Evolutionary conservation across 2,329 filamentous ascomycete species (phyloP).

Genomic region (Sphaceloma murrayae): DNA sequence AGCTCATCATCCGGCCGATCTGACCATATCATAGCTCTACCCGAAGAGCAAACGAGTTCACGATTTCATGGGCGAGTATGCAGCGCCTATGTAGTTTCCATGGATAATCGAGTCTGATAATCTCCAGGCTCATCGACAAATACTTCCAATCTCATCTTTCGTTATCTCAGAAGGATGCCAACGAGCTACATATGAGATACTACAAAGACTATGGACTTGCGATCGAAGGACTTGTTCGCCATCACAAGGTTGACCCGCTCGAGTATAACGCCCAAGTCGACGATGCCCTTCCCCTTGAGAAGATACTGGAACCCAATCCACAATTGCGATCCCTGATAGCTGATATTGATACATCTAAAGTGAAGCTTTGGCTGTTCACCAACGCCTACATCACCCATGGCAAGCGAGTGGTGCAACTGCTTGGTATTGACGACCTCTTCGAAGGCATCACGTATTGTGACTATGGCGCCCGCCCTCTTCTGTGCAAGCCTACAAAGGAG

Average conservation of each 20-base stretch:
- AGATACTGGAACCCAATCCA: constrained; percentile 69
- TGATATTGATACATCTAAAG: constrained; percentile 73
- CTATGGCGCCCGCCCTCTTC: constrained; percentile 60
- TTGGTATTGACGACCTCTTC: constrained; percentile 79
- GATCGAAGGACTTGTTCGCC: constrained; percentile 84
- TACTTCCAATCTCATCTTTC: constrained; percentile 62
- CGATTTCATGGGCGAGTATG: constrained; percentile 65
- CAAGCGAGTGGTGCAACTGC: constrained; percentile 66
- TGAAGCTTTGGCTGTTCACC: constrained; percentile 88
- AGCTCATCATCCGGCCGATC: background rate
- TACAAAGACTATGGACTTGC: constrained; percentile 96
- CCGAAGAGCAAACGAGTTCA: constrained; percentile 80
- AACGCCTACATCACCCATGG: constrained; percentile 92
- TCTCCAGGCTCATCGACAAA: constrained; percentile 31
- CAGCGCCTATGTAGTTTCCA: background rate
- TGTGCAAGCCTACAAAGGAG: constrained; percentile 76
- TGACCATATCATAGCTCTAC: constrained; percentile 51
- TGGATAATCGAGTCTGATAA: constrained; percentile 42
- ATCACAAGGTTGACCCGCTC: constrained; percentile 90
- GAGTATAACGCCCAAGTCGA: constrained; percentile 94
- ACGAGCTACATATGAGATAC: constrained; percentile 77
- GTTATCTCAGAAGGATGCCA: constrained; percentile 67
- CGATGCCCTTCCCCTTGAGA: constrained; percentile 81
- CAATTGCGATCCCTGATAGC: constrained; percentile 65
- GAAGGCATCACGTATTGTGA: constrained; percentile 94